Conservation (phyloP, 345 rosid genomes). For the Laguncularia racemosa region DNA sequence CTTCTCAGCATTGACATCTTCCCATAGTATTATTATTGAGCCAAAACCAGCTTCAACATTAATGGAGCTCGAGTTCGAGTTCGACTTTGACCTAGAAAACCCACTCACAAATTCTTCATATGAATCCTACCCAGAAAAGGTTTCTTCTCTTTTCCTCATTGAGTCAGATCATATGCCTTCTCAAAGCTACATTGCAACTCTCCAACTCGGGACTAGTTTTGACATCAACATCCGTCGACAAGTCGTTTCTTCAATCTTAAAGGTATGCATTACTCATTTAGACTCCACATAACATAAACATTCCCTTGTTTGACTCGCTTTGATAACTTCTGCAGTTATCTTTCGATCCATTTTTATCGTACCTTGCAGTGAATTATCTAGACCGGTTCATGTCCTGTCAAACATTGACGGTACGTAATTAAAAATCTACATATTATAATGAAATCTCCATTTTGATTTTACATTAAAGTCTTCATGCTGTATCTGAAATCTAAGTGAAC, state of each 20-base stretch:
- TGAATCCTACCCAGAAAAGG: background rate
- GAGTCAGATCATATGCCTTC: constrained; percentile 70
- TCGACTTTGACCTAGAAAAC: constrained; percentile 45
- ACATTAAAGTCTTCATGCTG: too few species aligned
- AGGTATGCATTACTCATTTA: constrained; percentile 19
- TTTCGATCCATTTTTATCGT: constrained; percentile 40
- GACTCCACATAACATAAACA: background rate
- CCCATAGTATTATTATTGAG: background rate
- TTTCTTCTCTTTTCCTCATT: constrained; percentile 41
- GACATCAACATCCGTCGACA: constrained; percentile 34
- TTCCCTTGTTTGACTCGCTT: background rate
- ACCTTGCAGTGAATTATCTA: constrained; percentile 72
- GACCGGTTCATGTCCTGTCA: constrained; percentile 69
- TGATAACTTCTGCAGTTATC: constrained; percentile 21
- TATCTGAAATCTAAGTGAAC: too few species aligned
- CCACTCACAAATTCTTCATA: constrained; percentile 27
- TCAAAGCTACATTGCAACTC: constrained; percentile 19
- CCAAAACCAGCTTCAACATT: constrained; percentile 6
- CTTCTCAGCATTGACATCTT: constrained; percentile 2
- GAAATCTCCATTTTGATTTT: background rate
- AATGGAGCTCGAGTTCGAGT: constrained; percentile 33
- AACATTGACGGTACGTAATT: constrained; percentile 38
- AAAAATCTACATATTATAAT: too few species aligned
- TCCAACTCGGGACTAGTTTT: constrained; percentile 28
- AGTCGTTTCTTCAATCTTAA: constrained; percentile 36